A percentile compares a stretch with the other conserved stretches of the same genome.
Conservation (phyloP, 495 filamentous ascomycete genomes). For the Monascus purpureus region DNA sequence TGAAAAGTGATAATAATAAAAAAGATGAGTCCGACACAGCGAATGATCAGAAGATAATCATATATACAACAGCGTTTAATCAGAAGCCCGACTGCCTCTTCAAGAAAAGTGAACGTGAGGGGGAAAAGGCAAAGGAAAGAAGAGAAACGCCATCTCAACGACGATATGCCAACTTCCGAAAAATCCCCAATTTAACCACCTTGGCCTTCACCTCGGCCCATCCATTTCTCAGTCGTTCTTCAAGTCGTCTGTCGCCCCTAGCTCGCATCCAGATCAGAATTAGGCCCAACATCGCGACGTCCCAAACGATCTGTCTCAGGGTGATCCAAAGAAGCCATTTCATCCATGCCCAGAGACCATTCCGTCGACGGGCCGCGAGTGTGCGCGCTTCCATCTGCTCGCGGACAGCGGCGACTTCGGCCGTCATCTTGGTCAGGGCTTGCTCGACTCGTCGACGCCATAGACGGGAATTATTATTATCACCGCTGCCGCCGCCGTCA, state of each 20-base stretch:
- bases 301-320: conserved; percentile 60
- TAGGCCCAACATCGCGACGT: conserved; percentile 53
- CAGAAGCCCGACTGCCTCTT: too few species aligned
- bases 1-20: too few species aligned
- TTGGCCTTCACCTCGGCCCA: conserved; percentile 48
- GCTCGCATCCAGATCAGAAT: conserved; percentile 68
- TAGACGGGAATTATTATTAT: conserved; percentile 29
- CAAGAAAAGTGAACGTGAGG: too few species aligned
- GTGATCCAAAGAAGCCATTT: conserved; percentile 55
- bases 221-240: conserved; percentile 57
- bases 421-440: conserved; percentile 77
- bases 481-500: conserved; percentile 5
- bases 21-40: too few species aligned
- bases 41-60: too few species aligned
- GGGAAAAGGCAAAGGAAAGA: conserved; percentile 1
- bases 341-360: conserved; percentile 52
- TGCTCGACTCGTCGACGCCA: conserved; percentile 79
- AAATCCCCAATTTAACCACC: conserved; percentile 30
- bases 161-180: conserved; percentile 15
- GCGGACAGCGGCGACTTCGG: conserved; percentile 83
- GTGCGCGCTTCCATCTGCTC: conserved; percentile 67
- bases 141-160: conserved; percentile 10
- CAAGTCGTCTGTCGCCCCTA: conserved; percentile 61
- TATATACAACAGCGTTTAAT: too few species aligned
- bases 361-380: conserved; percentile 27